Conservation (phyloP, 2,329 filamentous ascomycete genomes). For the Penicillium sp. region DNA sequence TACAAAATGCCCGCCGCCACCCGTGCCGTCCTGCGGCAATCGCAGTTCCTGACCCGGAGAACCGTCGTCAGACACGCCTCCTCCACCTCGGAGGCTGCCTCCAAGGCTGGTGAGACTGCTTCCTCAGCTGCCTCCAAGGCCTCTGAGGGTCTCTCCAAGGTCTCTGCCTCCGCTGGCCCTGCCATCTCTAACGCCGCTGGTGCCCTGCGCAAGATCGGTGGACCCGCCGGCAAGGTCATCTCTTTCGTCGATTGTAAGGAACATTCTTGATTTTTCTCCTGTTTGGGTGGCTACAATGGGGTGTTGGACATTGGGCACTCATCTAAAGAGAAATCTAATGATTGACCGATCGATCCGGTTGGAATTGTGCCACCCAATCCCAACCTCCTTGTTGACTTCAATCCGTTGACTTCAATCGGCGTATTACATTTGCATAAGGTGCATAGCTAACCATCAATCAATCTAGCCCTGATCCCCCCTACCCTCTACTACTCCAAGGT, state of each 20-base stretch:
- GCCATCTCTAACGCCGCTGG: slow-evolving; percentile 71
- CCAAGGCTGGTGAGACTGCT: slow-evolving; percentile 47
- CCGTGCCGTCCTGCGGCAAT: slow-evolving; percentile 49
- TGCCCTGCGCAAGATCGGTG: slow-evolving; percentile 74
- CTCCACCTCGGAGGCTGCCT: slow-evolving; percentile 46
- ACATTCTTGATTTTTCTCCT: slow-evolving; percentile 4
- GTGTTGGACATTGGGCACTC: not conserved
- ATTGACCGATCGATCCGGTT: not conserved
- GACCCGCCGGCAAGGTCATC: slow-evolving; percentile 76
- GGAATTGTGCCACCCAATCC: not conserved
- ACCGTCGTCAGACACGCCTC: slow-evolving; percentile 50
- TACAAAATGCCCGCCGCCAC: slow-evolving; percentile 47
- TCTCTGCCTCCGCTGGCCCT: slow-evolving; percentile 75
- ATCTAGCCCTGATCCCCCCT: slow-evolving; percentile 75
- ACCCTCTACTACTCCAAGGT: slow-evolving; percentile 92
- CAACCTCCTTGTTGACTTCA: slow-evolving; percentile 21
- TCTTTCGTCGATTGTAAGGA: slow-evolving; percentile 80
- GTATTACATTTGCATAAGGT: not conserved
- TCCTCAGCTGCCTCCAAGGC: slow-evolving; percentile 60
- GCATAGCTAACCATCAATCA: slow-evolving; percentile 26
- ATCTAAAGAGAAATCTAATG: not conserved
- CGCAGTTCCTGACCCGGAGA: slow-evolving; percentile 48
- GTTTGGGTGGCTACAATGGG: slow-evolving; percentile 1
- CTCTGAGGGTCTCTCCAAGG: slow-evolving; percentile 77
- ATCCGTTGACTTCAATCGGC: slow-evolving; percentile 5